A percentile compares a stretch with the other conserved stretches of the same genome.
Evolutionary conservation across 352 stramenopile species (phyloP).

Genomic region (Aphanomyces stellatus): DNA sequence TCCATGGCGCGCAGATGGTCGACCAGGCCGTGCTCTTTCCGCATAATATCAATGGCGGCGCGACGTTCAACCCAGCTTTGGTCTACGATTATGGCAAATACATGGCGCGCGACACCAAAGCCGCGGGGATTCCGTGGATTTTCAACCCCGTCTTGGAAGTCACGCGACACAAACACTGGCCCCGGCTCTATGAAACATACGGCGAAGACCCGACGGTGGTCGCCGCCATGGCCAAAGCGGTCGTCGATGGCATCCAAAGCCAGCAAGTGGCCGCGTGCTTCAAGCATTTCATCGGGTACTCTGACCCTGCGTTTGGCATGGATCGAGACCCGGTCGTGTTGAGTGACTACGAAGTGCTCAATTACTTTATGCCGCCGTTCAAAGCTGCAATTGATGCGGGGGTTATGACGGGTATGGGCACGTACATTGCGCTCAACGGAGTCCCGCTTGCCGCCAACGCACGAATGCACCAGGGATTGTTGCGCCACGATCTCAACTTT

Average conservation of each 20-base stretch:
- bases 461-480: neutral
- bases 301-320: constrained; percentile 50
- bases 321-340: constrained; percentile 66
- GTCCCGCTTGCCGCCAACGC: constrained; percentile 85
- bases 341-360: constrained; percentile 57
- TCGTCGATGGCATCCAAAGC: constrained; percentile 78
- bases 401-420: constrained; percentile 88
- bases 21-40: constrained; percentile 70
- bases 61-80: constrained; percentile 80
- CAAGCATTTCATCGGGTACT: constrained; percentile 86
- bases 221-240: constrained; percentile 50
- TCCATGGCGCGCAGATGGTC: constrained; percentile 87
- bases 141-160: constrained; percentile 86
- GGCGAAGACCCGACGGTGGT: constrained; percentile 81
- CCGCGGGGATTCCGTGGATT: constrained; percentile 85
- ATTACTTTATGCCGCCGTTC: constrained; percentile 70
- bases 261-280: constrained; percentile 66
- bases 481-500: neutral
- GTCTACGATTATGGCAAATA: constrained; percentile 64
- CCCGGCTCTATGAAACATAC: constrained; percentile 89
- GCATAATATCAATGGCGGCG: constrained; percentile 80
- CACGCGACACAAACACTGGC: constrained; percentile 73
- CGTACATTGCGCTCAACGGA: constrained; percentile 88
- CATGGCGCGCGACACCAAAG: constrained; percentile 76
- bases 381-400: constrained; percentile 51